Percentiles rank a stretch among this genome's conserved stretches.
phyloP scores from a whole-genome alignment of 306 rosid genomes.

The Nissolia schottii region DNA sequence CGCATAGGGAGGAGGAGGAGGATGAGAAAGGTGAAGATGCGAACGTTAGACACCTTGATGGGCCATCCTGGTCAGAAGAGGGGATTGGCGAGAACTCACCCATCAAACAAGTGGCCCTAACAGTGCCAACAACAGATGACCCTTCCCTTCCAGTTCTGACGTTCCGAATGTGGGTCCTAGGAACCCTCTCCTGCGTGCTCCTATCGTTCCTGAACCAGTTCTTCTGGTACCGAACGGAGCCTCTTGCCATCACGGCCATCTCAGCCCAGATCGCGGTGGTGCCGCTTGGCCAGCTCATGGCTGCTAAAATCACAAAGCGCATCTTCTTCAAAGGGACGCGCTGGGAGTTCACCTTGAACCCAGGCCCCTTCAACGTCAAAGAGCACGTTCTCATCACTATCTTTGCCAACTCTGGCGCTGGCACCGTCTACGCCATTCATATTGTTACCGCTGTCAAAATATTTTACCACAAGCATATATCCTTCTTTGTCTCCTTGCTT shows the following conservation, averaged over 20 bases:
- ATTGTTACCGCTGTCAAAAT: constrained; percentile 73
- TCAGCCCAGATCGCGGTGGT: constrained; percentile 94
- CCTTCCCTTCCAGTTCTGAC: constrained; percentile 66
- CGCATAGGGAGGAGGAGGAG: not conserved
- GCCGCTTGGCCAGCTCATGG: constrained; percentile 88
- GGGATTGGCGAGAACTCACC: constrained; percentile 54
- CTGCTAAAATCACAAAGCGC: constrained; percentile 46
- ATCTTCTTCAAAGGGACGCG: constrained; percentile 51
- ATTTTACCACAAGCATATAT: constrained; percentile 48
- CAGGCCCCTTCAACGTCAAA: constrained; percentile 89
- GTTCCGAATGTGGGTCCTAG: constrained; percentile 88
- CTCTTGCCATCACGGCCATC: constrained; percentile 74
- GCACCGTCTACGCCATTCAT: constrained; percentile 88
- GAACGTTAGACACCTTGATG: not conserved
- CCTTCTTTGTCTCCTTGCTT: constrained; percentile 66
- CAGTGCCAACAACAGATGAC: constrained; percentile 73
- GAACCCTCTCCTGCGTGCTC: constrained; percentile 60
- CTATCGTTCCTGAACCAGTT: constrained; percentile 88
- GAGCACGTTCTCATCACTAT: constrained; percentile 93
- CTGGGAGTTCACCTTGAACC: constrained; percentile 70
- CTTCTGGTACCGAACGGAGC: constrained; percentile 88
- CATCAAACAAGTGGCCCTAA: constrained; percentile 73
- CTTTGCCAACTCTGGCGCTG: constrained; percentile 95
- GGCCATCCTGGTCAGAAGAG: not conserved
- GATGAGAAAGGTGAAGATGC: not conserved